Evolutionary conservation across 768 basidiomycete species (phyloP), one percentile per base, ranked within the genome.

Genomic region (Kwoniella sp.): DNA sequence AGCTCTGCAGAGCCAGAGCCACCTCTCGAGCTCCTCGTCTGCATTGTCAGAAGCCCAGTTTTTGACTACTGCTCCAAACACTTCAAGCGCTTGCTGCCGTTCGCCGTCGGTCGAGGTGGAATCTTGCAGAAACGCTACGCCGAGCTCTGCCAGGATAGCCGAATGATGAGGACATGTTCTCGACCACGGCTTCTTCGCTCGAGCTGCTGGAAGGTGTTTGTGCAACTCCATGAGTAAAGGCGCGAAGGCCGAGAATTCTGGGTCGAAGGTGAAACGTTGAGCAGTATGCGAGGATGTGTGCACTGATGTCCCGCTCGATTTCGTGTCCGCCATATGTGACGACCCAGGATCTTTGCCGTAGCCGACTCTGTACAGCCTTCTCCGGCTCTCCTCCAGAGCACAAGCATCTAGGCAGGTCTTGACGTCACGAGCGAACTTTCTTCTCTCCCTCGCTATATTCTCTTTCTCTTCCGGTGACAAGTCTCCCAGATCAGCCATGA

Each of bases 111-210:
- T 68, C 2, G 71, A 58, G 0, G 62, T 52, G 9, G 41, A 52
- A 37, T 66, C 66, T 11, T 54, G 68, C 8, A 73, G 47, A 38
- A 74, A 77, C 0, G 71, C 68, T 0, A 68, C 63, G 7, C 67
- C 67, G 1, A 77, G 56, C 56, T 77, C 75, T 15, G 72, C 69
- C 8, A 77, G 59, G n/a, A 77, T 71, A 7, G 67, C 65, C 8
- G 61, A 63, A 61, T 77, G 75, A 63, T 74, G 73, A 15, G 75
- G 75, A 45, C 68, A 74, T 0, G 75, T 77, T n/a, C 71, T 48
- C 5, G 72, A 71, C 75, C 75, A 77, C 2, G 67, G 48, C 53
- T 69, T 71, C 51, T 73, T 71, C 11, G 75, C 69, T 58, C 75
- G 56, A 34, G 72, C 75, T 8, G 73, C 69, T 4, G 75, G 73